A percentile compares a stretch with the other conserved stretches of the same genome.
Conservation (phyloP, 2,329 filamentous ascomycete genomes). For the Colletotrichum endophyticum region DNA sequence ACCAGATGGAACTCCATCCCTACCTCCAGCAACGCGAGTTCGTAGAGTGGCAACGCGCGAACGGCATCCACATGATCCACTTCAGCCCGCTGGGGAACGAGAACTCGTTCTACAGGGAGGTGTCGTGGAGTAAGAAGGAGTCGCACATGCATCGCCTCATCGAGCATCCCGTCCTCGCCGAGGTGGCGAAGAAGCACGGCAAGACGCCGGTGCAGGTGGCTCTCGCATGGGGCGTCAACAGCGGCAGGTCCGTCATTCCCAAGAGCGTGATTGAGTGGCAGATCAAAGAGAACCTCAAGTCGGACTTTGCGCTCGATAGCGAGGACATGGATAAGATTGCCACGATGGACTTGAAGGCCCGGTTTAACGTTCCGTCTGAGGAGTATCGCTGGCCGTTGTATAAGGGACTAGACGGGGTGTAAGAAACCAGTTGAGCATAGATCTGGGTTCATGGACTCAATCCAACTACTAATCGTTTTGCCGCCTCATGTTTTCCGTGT, state of each 20-base stretch:
- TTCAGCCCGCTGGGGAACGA: conserved; percentile 36
- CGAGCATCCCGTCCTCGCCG: conserved; percentile 29
- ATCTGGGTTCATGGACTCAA: background rate
- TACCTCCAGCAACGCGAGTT: conserved; percentile 31
- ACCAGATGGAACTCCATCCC: conserved; percentile 61
- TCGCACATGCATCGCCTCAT: conserved; percentile 31
- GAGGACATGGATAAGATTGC: background rate
- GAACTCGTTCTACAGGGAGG: conserved; percentile 33
- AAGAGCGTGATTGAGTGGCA: conserved; percentile 34
- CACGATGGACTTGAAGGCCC: background rate
- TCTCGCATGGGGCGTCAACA: conserved; percentile 35
- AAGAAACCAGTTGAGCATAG: background rate
- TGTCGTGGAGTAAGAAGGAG: conserved; percentile 32
- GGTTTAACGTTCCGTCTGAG: background rate
- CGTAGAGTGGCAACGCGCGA: conserved; percentile 24
- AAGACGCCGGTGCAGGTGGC: conserved; percentile 35
- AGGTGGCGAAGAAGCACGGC: conserved; percentile 29
- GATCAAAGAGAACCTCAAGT: background rate
- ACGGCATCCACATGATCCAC: conserved; percentile 34
- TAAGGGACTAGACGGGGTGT: background rate
- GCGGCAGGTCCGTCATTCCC: conserved; percentile 35
- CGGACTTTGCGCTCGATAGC: background rate
- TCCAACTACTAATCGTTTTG: background rate
- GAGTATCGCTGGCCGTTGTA: background rate
- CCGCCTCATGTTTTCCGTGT: fast-evolving